A percentile compares a stretch with the other conserved stretches of the same genome.
These are phyloP conservation scores for Echinochloa phyllopogon DNA, from an alignment of 176 grass and related monocot genomes.

Conservation along the genomic window DNA sequence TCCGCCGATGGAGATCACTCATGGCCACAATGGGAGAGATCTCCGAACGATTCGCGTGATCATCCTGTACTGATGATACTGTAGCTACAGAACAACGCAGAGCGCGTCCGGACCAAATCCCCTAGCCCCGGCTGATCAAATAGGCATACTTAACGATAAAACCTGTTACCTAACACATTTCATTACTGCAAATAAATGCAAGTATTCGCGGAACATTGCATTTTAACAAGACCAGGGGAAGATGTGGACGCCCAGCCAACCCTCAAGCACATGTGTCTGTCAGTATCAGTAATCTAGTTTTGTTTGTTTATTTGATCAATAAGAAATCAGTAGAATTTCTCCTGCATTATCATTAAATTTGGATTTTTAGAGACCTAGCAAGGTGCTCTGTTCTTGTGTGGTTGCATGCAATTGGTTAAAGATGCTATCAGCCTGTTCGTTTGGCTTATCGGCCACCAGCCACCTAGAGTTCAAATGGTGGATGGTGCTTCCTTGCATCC, in stretches of 20 bases:
- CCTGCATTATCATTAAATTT: neutral
- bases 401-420: too few species aligned
- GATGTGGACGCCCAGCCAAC: conserved; percentile 32
- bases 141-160: neutral
- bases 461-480: neutral
- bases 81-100: conserved; percentile 26
- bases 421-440: neutral
- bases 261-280: conserved; percentile 61
- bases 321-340: neutral
- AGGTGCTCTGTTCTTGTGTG: neutral
- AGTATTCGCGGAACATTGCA: neutral
- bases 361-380: neutral
- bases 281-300: conserved; percentile 35
- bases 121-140: conserved; percentile 16
- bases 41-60: conserved; percentile 26
- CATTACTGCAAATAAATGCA: neutral
- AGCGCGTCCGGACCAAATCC: conserved; percentile 42
- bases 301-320: conserved; percentile 19
- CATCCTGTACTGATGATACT: conserved; percentile 7
- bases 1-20: conserved; percentile 9
- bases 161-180: neutral
- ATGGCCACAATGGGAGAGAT: conserved; percentile 18
- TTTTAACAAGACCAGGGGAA: neutral
- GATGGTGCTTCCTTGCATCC: neutral
- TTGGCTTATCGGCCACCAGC: too few species aligned